phyloP scores from a whole-genome alignment of 768 basidiomycete species.

The Kwoniella sp. region DNA sequence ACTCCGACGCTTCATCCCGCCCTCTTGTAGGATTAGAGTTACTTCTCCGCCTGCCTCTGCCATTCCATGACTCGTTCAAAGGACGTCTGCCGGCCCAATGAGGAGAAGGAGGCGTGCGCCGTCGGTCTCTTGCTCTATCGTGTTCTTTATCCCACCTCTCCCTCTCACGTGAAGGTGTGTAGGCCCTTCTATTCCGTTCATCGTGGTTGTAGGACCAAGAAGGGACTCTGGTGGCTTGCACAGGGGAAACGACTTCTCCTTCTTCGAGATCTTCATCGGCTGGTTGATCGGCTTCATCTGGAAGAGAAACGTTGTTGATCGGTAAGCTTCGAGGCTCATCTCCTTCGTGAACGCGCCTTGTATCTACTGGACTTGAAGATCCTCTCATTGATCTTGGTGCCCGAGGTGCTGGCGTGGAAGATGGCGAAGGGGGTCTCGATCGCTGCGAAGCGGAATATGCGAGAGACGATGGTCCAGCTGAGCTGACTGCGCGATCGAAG shows the following conservation, averaged over 20 bases:
- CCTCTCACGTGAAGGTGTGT: conserved; percentile 13
- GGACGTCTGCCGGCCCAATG: conserved; percentile 5
- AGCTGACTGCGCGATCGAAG: conserved; percentile 14
- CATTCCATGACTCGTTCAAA: conserved; percentile 16
- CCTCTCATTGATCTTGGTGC: conserved; percentile 31
- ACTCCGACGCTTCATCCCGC: conserved; percentile 3
- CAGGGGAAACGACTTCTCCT: conserved; percentile 42
- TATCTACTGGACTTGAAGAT: conserved; percentile 29
- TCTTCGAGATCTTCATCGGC: conserved; percentile 41
- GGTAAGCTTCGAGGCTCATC: conserved; percentile 10
- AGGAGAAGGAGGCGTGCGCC: conserved; percentile 1
- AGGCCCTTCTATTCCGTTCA: conserved; percentile 12
- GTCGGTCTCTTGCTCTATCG: conserved; percentile 12
- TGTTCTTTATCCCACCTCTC: conserved; percentile 22
- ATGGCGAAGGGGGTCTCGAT: conserved; percentile 7
- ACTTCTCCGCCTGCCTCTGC: conserved; percentile 11
- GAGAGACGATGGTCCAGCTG: conserved; percentile 7
- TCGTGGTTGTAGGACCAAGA: conserved; percentile 14
- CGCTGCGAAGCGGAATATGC: conserved; percentile 5
- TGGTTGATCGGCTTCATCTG: conserved; percentile 8
- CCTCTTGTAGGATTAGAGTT: conserved; percentile 19
- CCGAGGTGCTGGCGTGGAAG: conserved; percentile 12
- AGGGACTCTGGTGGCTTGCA: conserved; percentile 9
- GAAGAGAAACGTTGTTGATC: conserved; percentile 6
- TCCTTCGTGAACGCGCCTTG: neutral